Evolutionary conservation across 805 yeast species (phyloP).

Genomic region (Pichia exigua): DNA sequence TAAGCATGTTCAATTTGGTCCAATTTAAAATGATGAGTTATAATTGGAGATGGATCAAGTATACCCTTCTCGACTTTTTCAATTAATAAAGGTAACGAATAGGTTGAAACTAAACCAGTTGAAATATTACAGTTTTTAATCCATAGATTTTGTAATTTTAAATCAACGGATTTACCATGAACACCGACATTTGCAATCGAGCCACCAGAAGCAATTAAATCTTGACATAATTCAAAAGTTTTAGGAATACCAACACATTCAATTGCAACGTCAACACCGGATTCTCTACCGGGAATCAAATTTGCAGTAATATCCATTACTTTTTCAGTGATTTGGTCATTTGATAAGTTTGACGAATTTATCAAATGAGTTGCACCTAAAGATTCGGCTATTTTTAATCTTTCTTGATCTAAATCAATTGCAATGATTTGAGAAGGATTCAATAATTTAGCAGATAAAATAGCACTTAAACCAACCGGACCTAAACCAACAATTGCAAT

Average conservation of each 20-base stretch:
- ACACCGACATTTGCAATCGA: slow-evolving; percentile 60
- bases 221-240: slow-evolving; percentile 53
- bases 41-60: slow-evolving; percentile 43
- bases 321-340: slow-evolving; percentile 30
- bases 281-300: slow-evolving; percentile 21
- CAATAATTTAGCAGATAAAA: slow-evolving; percentile 43
- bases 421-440: slow-evolving; percentile 51
- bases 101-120: slow-evolving; percentile 45
- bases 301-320: slow-evolving; percentile 20
- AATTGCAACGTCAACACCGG: slow-evolving; percentile 56
- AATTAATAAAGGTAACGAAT: slow-evolving; percentile 34
- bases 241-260: slow-evolving; percentile 61
- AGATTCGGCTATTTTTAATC: slow-evolving; percentile 47
- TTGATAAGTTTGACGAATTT: slow-evolving; percentile 42
- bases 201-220: slow-evolving; percentile 50
- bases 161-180: slow-evolving; percentile 36
- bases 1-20: slow-evolving; percentile 52
- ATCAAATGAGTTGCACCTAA: slow-evolving; percentile 54
- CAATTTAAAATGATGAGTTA: slow-evolving; percentile 53
- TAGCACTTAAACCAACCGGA: slow-evolving; percentile 59
- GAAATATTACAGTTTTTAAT: slow-evolving; percentile 36
- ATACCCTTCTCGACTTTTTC: slow-evolving; percentile 29
- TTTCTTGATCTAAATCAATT: slow-evolving; percentile 51
- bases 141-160: slow-evolving; percentile 39
- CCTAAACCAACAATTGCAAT: slow-evolving; percentile 65